Evolutionary conservation across 768 basidiomycete genomes (phyloP), one percentile per base, ranked within the genome.

Genomic region (Piloderma croceum): DNA sequence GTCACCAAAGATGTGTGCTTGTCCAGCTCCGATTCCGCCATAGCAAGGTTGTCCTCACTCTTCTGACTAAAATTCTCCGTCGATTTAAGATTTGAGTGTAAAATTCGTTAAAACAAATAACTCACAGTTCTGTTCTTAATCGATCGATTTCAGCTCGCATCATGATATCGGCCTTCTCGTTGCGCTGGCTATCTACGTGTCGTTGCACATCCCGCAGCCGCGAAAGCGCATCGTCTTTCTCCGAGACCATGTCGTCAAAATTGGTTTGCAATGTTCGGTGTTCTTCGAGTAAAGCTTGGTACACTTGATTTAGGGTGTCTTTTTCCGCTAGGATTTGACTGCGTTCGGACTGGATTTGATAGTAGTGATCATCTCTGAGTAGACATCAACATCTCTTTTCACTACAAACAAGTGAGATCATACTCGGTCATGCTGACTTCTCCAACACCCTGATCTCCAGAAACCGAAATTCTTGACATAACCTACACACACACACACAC

Each of bases 41-140:
- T 72, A 13, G 80, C 83, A 13, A 97, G 71, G 54, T 87, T 87
- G 44, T 97, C 92, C 64, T 96, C 93, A 54, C 88, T 91, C 73
- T 89, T 94, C 67, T 89, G 86, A 50, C 91, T 93, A 63, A 47
- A 48, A 57, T 53, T 41, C 55, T 61, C 58, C 53, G 54, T 47
- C 48, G 48, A 40, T 37, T 58, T 64, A 44, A 56, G 47, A 49
- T 24, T 21, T 27, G 38, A 39, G 7, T 1, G 23, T 1, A 6
- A 18, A 38, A 24, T 25, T 15, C 21, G 20, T 7, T 10, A 37
- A 17, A 36, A 5, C 36, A 22, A 23, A 7, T 38, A 27, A 74
- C 91, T 74, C 65, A 96, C 92, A 98, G 71, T 45, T 92, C 91
- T 3, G 69, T 62, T 31, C 88, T 74, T 31, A 96, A 63, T 24